Base-by-base conservation (phyloP, 306 rosid species). In the Erythrophleum fordii region DNA sequence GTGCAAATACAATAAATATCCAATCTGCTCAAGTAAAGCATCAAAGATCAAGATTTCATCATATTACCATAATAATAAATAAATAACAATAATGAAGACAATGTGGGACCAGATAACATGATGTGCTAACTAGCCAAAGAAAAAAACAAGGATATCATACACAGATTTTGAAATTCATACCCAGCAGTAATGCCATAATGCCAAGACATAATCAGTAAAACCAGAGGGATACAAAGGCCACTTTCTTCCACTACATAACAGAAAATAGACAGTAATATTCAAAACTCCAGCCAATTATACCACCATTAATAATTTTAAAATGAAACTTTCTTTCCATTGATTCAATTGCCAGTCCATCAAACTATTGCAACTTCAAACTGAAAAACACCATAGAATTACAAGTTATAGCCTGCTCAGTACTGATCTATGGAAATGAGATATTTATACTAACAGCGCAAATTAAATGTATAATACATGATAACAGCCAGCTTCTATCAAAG, bases 401-500 rank as follows among this genome's bases (percentile, higher is more conserved):
- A 74, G 69, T 58, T 52, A 51, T 69, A 75, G 51, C 71, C 69
- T 44, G 62, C 80, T 65, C 67, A 73, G 71, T 65, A 65, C 61
- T 64, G 44, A 53, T 71, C 12, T 35, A 29, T 13, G 44, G 20
- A 76, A 71, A 75, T 66, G 61, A 22, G 28, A 20, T 28, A 2
- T 55, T 26, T 55, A 55, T 2, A 26, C 8, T 7, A 11, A 18
- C 12, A 53, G 12, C 26, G n/a, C 59, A 53, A 53, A 53, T 22
- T 35, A 58, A 61, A 52, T 65, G 35, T 29, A 67, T 25, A 77
- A 56, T 46, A 6, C 22, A 34, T 22, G 22, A 35, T 16, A 72
- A 45, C 35, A 28, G 64, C 59, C 77, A 85, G 61, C 72, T 76
- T 9, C 25, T 48, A 41, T 59, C 23, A 58, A 56, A 56, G 17